phyloP scores from a whole-genome alignment of 192 early-diverging fungal genomes.

The Backusella luteola region DNA sequence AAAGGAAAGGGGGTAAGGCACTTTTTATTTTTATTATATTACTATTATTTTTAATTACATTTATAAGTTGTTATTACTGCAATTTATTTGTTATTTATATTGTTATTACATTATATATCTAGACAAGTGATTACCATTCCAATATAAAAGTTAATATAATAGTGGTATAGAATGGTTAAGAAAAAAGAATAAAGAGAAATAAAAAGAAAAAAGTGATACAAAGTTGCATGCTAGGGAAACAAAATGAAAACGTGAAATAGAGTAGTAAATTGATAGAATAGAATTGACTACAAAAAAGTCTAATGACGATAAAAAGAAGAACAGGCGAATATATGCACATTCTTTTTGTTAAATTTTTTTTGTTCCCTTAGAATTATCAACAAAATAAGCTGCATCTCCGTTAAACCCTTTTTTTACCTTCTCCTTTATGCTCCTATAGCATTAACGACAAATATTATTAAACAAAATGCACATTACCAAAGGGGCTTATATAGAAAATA shows the following conservation, averaged over 20 bases:
- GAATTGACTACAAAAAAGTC: slow-evolving; percentile 3
- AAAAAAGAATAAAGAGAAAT: neutral
- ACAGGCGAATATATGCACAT: neutral
- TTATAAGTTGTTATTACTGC: neutral
- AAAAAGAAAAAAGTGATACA: neutral
- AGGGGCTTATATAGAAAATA: slow-evolving; percentile 10
- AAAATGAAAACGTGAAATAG: neutral
- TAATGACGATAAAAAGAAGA: neutral
- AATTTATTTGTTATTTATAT: neutral
- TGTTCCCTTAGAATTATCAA: neutral
- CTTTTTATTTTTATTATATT: neutral
- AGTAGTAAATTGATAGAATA: neutral
- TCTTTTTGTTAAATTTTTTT: neutral
- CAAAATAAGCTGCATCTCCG: neutral
- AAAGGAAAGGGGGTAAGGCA: neutral
- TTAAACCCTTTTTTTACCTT: neutral
- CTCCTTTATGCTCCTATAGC: neutral
- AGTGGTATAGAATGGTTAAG: neutral
- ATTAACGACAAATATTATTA: slow-evolving; percentile 1
- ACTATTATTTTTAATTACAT: neutral
- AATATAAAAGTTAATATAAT: neutral
- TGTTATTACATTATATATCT: neutral
- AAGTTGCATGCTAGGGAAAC: neutral
- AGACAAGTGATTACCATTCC: neutral
- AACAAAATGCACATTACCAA: slow-evolving; percentile 5